Conservation (phyloP, 2,329 filamentous ascomycete species). For the Trichoderma cornu-damae region DNA sequence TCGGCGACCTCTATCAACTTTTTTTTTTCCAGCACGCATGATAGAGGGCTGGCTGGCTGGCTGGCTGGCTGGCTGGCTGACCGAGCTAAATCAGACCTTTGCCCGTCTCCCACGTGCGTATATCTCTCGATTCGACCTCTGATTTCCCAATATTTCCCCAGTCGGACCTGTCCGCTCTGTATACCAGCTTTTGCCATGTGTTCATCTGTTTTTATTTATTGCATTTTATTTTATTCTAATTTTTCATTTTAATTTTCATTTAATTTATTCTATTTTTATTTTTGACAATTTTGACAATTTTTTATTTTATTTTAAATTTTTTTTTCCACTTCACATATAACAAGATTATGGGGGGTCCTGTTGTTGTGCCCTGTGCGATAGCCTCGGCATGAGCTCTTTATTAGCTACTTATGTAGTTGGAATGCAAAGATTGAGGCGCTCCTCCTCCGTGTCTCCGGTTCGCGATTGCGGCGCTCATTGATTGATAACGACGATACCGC, state of each 20-base stretch:
- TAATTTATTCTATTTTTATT: too few species aligned
- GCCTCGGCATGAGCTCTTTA: conserved; percentile 8
- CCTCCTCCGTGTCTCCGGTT: not conserved
- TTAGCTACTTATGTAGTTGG: not conserved
- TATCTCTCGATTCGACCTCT: not conserved
- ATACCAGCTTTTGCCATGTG: not conserved
- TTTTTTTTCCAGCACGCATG: not conserved
- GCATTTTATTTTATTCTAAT: too few species aligned
- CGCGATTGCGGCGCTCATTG: not conserved
- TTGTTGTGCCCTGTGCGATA: conserved; percentile 9
- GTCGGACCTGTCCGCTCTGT: not conserved
- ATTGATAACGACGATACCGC: conserved; percentile 5
- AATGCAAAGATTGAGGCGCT: conserved; percentile 3
- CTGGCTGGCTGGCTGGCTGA: not conserved
- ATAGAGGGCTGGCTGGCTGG: not conserved
- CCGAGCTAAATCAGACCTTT: conserved; percentile 11
- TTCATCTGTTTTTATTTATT: too few species aligned
- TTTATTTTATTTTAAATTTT: too few species aligned
- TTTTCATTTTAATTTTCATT: too few species aligned
- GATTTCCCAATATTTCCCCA: conserved; percentile 3
- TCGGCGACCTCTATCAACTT: not conserved
- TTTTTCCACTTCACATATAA: too few species aligned
- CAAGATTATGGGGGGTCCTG: too few species aligned
- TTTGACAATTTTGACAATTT: too few species aligned
- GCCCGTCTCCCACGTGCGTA: conserved; percentile 14